These are phyloP conservation scores for Dothideomycetidae sp. DNA, from an alignment of 2,329 filamentous ascomycete genomes.

Conservation along the genomic window DNA sequence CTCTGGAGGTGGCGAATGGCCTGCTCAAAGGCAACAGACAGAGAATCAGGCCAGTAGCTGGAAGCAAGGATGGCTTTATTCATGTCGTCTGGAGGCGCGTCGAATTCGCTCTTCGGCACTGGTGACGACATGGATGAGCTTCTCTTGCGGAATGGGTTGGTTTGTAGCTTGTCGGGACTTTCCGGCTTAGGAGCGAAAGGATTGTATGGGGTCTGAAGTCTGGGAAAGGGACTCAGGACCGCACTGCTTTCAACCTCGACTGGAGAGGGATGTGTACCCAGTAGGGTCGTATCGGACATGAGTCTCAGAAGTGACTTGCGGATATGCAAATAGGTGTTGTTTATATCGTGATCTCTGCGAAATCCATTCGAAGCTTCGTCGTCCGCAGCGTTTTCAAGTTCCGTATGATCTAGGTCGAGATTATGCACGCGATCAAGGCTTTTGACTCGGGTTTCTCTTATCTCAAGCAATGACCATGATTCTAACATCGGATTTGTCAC, in stretches of 20 bases:
- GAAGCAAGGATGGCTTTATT: background rate
- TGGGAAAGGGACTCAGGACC: conserved; percentile 6
- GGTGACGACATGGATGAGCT: conserved; percentile 3
- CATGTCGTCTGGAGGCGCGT: background rate
- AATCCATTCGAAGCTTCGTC: conserved; percentile 6
- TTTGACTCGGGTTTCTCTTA: conserved; percentile 1
- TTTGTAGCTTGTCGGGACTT: conserved; percentile 1
- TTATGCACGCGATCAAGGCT: conserved; percentile 7
- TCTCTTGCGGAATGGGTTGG: conserved; percentile 4
- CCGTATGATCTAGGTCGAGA: conserved; percentile 4
- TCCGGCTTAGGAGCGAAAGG: conserved; percentile 4
- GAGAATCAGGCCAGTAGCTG: conserved; percentile 2
- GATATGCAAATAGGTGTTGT: conserved; percentile 7
- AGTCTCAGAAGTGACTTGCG: conserved; percentile 2
- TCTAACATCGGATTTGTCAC: conserved; percentile 1
- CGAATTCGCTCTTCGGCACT: background rate
- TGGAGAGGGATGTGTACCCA: conserved; percentile 1
- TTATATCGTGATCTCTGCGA: conserved; percentile 4
- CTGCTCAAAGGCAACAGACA: conserved; percentile 3
- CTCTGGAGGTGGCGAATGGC: conserved; percentile 2
- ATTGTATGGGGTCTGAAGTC: conserved; percentile 3
- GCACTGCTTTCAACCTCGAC: conserved; percentile 6
- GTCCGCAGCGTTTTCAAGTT: conserved; percentile 5
- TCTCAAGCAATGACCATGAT: conserved; percentile 6
- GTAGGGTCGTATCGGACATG: conserved; percentile 4